phyloP scores from a whole-genome alignment of 352 stramenopile species.

The Globisporangium spinosum region DNA sequence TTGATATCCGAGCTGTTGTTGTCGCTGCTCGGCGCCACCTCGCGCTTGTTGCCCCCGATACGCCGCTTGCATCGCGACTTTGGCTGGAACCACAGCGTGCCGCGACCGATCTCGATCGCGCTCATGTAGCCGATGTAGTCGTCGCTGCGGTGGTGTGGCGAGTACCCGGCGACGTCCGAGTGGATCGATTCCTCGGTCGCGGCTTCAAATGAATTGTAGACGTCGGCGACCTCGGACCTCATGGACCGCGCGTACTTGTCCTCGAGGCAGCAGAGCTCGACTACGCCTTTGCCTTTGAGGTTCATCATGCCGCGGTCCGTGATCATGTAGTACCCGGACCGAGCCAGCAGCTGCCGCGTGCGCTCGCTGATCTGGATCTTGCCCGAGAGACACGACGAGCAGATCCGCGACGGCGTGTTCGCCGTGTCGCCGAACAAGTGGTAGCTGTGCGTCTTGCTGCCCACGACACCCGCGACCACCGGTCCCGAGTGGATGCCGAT shows the following conservation, averaged over 20 bases:
- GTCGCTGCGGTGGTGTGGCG: slow-evolving; percentile 48
- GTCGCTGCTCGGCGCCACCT: not conserved
- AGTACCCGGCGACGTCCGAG: slow-evolving; percentile 28
- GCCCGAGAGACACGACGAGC: slow-evolving; percentile 56
- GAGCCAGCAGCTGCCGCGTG: slow-evolving; percentile 42
- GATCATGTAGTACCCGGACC: slow-evolving; percentile 47
- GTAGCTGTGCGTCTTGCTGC: slow-evolving; percentile 78
- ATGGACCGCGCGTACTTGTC: slow-evolving; percentile 33
- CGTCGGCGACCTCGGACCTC: slow-evolving; percentile 22
- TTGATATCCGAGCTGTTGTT: slow-evolving; percentile 24
- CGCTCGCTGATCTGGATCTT: slow-evolving; percentile 71
- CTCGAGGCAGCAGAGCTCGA: slow-evolving; percentile 67
- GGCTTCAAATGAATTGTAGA: slow-evolving; percentile 35
- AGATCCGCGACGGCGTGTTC: slow-evolving; percentile 79
- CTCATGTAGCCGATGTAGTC: slow-evolving; percentile 64
- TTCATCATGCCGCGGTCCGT: slow-evolving; percentile 62
- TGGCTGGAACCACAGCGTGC: slow-evolving; percentile 46
- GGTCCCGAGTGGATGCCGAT: slow-evolving; percentile 82
- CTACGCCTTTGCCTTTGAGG: slow-evolving; percentile 70
- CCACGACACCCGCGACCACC: slow-evolving; percentile 80
- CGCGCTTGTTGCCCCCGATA: not conserved
- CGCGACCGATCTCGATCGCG: slow-evolving; percentile 46
- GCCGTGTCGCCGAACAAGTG: slow-evolving; percentile 85
- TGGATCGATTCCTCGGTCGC: slow-evolving; percentile 55
- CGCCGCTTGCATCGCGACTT: slow-evolving; percentile 22